Evolutionary conservation across 2,329 filamentous ascomycete genomes (phyloP), one percentile per base, ranked within the genome.

Genomic region (Trichoderma citrinoviride): DNA sequence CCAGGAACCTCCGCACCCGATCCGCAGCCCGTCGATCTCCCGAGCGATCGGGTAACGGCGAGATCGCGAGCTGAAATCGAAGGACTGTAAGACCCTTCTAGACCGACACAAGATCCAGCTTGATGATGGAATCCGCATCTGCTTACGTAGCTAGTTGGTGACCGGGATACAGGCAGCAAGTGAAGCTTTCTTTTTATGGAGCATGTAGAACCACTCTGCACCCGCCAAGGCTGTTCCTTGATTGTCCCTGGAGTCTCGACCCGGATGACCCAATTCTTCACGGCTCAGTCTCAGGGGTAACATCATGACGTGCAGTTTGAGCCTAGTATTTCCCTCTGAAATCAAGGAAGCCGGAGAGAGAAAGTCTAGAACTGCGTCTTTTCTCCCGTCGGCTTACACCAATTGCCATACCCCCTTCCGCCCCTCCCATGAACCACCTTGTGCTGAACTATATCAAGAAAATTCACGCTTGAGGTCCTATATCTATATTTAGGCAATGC

Each of bases 31-130:
- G 37, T 10, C 47, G 49, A 62, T 62, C 58, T 62, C 58, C 58
- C 58, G 58, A 7, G 17, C 40, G 58, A 62, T 62, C 58, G 49
- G 33, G 21, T 17, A 17, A 62, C 58, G 25, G 44, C 33, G 58
- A 53, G 58, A 62, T 62, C 58, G 58, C 33, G 43, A 44, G 25
- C 25, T 21, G 58, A 41, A 46, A 37, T 27, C 44, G 21, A 50
- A 46, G 14, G 6, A 53, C 40, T n/a, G n/a, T n/a, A 27, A 27
- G 40, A 17, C 49, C 17, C 49, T n/a, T 46, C 49, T 23, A 44
- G 58, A 44, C 49, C 58, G 19, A 7, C 19, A 25, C 19, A 25
- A 37, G 19, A 27, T 29, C 46, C 15, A 25, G n/a, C 19, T 37
- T 46, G 46, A 25, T 33, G 27, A 2, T 14, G 33, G 2, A 21